These are phyloP conservation scores for Kalmanozyma brasiliensis DNA, from an alignment of 1,284 basidiomycete species.

Conservation along the genomic window DNA sequence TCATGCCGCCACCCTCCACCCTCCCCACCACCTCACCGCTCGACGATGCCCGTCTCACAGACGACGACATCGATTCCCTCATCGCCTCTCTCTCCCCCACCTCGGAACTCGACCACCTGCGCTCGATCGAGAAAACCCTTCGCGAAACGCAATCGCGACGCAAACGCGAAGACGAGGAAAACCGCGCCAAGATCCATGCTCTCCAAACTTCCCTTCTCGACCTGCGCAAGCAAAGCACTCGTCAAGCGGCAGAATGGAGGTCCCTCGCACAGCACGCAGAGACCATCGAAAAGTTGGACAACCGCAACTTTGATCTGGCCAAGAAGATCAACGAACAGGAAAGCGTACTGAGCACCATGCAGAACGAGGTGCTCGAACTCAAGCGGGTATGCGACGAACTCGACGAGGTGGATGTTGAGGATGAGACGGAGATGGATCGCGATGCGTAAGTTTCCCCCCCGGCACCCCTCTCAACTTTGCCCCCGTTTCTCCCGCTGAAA, in stretches of 20 bases:
- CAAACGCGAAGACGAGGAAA: constrained; percentile 21
- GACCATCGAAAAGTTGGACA: constrained; percentile 52
- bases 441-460: constrained; percentile 49
- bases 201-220: constrained; percentile 36
- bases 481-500: background rate
- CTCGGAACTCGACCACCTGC: constrained; percentile 39
- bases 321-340: constrained; percentile 62
- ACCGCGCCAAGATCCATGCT: constrained; percentile 41
- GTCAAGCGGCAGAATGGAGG: constrained; percentile 56
- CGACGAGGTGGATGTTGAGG: constrained; percentile 54
- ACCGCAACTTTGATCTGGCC: constrained; percentile 59
- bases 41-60: constrained; percentile 34
- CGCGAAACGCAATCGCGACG: constrained; percentile 39
- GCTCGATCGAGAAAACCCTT: constrained; percentile 42
- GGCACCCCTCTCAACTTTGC: too few species aligned
- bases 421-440: constrained; percentile 49
- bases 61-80: constrained; percentile 45
- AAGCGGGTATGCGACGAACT: constrained; percentile 39
- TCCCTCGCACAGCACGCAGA: constrained; percentile 40
- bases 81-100: constrained; percentile 40
- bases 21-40: background rate
- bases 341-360: constrained; percentile 38
- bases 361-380: constrained; percentile 49
- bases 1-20: constrained; percentile 16
- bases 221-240: constrained; percentile 47